phyloP scores from a whole-genome alignment of 1,284 basidiomycete species.

The Rhodotorula sp. region DNA sequence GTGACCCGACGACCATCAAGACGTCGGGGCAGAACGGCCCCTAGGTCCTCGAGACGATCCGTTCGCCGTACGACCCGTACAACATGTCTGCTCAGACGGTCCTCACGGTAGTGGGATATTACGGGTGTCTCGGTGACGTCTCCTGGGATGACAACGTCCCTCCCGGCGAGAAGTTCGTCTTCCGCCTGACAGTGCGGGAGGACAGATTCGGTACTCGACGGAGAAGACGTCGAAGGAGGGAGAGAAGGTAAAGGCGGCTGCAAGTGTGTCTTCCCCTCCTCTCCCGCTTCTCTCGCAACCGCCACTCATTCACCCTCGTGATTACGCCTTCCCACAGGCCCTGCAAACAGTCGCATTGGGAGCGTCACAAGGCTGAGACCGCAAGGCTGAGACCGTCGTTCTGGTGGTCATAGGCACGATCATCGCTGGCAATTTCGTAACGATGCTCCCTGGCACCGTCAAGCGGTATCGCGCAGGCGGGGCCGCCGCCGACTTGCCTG shows the following conservation, averaged over 20 bases:
- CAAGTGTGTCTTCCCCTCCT: too few relatives aligned
- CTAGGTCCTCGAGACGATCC: neutral
- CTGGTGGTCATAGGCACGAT: too few relatives aligned
- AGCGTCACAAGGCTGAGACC: too few relatives aligned
- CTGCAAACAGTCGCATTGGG: too few relatives aligned
- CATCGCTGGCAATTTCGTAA: too few relatives aligned
- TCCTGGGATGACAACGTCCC: neutral
- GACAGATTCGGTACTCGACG: neutral
- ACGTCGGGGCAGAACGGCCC: neutral
- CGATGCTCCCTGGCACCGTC: too few relatives aligned
- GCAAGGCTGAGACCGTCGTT: too few relatives aligned
- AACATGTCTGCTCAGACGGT: neutral
- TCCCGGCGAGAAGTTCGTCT: neutral
- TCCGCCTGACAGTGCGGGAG: neutral
- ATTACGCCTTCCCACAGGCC: too few relatives aligned
- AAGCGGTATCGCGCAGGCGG: too few relatives aligned
- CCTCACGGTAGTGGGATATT: neutral
- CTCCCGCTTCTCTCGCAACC: too few relatives aligned
- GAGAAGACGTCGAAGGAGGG: neutral
- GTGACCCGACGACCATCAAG: neutral
- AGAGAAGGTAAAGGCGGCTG: neutral
- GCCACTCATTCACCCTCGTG: too few relatives aligned
- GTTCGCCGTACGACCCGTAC: neutral
- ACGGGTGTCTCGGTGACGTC: neutral
- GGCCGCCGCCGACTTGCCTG: too few relatives aligned